Base-by-base conservation (phyloP, 108 stramenopile species). In the Fistulifera pelliculosa region DNA sequence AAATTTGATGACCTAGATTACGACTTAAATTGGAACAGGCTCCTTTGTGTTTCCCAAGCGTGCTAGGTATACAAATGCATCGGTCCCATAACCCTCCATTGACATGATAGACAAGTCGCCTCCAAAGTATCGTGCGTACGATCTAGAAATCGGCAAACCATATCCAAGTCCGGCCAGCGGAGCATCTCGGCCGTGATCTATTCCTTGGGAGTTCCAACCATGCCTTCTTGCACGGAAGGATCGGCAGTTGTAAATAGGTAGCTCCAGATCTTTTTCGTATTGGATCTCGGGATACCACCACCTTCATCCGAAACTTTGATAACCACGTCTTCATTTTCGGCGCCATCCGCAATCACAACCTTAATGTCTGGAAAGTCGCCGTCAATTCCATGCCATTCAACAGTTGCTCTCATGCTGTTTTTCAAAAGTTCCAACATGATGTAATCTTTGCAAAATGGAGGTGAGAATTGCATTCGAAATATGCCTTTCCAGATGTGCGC, bases 71-170 rank as follows among this genome's bases (percentile, higher is more conserved):
- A 98, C 85, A 65, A 96, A 99, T 3, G 94, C 96, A 77, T 99
- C 99, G 0, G 99, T 98, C 13, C 99, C 99, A 62, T 93, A 96
- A 11, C 99, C 99, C 49, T 99, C 97, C 97, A 99, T 98, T 50
- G 91, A 93, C 87, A 98, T 95, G 67, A 99, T 79, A 50, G 75
- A 79, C 42, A 99, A 65, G 73, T 99, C 99, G 13, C 99, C 99
- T 16, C 95, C 96, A 70, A 98, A 99, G 73, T 98, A 99, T 18
- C 97, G 81, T 42, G 94, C 94, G 70, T 98, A 99, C 31, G 75
- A 75, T 27, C 97, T 65, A 42, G 87, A 83, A 54, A 99, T 98
- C 41, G 99, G 99, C 48, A 99, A 77, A 18, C 99, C 99, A 54
- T 98, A 99, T 41, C 95, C 96, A 56, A 94, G 77, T 8, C 99